Evolutionary conservation across 495 filamentous ascomycete species (phyloP), one percentile per base, ranked within the genome.

Genomic region (Penicilliopsis zonata): DNA sequence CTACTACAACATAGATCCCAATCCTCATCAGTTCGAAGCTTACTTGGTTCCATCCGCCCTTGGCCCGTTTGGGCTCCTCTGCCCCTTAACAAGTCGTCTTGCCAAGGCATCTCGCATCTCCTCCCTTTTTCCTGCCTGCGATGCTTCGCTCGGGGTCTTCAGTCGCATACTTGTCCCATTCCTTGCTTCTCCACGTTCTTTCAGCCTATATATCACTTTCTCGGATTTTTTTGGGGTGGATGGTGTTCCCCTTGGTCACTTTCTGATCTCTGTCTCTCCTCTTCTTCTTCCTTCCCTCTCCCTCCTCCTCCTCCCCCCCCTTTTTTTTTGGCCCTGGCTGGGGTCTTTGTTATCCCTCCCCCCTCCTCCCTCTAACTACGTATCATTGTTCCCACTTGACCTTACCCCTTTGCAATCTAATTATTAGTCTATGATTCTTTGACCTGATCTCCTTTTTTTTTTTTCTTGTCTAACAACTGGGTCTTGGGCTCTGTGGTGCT

Each of bases 181-280:
- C 42, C 37, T 37, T 53, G 41, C 37, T 41, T 36, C 18, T 31
- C 33, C 32, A 35, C 32, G 27, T 31, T 36, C 33, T 30, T 35
- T 30, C n/a, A n/a, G n/a, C n/a, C n/a, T n/a, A n/a, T n/a, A n/a
- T n/a, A n/a, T n/a, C n/a, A 27, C 25, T 27, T 12, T 4, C 10
- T 5, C 25, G 5, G 4, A 5, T 3, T 13, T 27, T 27, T 4
- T n/a, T 27, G 10, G 4, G 4, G n/a, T 12, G n/a, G 10, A 12
- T 13, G n/a, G n/a, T 27, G 25, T 27, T 5, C 25, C 25, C 6
- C 6, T 23, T 23, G 21, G 6, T 23, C n/a, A 23, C n/a, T 23
- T n/a, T 23, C n/a, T 27, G n/a, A 27, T 27, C n/a, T n/a, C n/a
- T n/a, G 36, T 31, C 16, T 36, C 4, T 27, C n/a, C 25, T 13